Evolutionary conservation across 176 grass and related monocot genomes (phyloP).

Genomic region (Saccharum officinarum): DNA sequence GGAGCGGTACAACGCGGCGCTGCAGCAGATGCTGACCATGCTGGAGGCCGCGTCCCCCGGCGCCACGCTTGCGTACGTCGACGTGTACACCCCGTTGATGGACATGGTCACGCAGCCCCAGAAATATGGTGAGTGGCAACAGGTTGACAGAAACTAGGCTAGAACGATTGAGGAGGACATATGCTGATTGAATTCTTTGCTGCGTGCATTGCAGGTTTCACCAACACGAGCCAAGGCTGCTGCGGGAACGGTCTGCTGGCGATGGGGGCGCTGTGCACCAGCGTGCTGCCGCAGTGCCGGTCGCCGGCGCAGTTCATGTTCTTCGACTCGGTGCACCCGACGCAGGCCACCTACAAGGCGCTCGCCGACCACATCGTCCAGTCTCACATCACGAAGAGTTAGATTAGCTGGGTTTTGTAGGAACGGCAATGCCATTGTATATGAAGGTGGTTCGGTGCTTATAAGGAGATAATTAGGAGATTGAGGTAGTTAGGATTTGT

Average conservation of each 20-base stretch:
- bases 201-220: conserved; percentile 41
- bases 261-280: conserved; percentile 53
- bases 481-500: neutral
- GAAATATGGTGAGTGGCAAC: conserved; percentile 47
- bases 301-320: conserved; percentile 52
- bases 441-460: neutral
- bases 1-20: conserved; percentile 40
- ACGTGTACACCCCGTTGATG: conserved; percentile 47
- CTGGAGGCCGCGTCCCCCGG: conserved; percentile 21
- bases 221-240: conserved; percentile 32
- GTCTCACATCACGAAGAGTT: conserved; percentile 2
- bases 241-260: conserved; percentile 40
- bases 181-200: neutral
- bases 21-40: conserved; percentile 26
- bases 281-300: conserved; percentile 21
- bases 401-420: neutral
- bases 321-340: conserved; percentile 69
- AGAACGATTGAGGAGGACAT: neutral
- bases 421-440: neutral
- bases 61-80: conserved; percentile 36
- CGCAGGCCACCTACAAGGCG: conserved; percentile 53
- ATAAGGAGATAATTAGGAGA: neutral
- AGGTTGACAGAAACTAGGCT: neutral
- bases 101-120: conserved; percentile 46
- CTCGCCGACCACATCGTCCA: conserved; percentile 47